Evolutionary conservation across 768 basidiomycete genomes (phyloP).

Genomic region (Suillus hirtellus): DNA sequence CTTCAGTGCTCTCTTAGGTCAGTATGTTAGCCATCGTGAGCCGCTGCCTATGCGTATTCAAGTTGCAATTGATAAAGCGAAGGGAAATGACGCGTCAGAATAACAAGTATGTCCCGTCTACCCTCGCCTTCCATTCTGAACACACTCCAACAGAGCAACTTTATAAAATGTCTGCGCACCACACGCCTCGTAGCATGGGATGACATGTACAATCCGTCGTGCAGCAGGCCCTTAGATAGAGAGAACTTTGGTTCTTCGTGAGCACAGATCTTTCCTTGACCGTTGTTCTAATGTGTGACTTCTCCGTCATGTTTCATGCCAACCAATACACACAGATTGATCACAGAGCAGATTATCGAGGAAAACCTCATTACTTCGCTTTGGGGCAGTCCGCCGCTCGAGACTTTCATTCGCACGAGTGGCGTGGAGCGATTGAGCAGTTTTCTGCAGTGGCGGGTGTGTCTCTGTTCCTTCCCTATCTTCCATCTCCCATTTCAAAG

Average conservation of each 20-base stretch:
- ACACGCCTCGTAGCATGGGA: slow-evolving; percentile 90
- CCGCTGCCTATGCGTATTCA: slow-evolving; percentile 77
- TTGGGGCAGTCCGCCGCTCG: slow-evolving; percentile 75
- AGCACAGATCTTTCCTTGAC: slow-evolving; percentile 1
- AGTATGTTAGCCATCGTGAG: slow-evolving; percentile 75
- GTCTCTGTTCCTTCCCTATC: slow-evolving; percentile 24
- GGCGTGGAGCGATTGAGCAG: slow-evolving; percentile 88
- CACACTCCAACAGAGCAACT: slow-evolving; percentile 51
- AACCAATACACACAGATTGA: not conserved
- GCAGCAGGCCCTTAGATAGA: slow-evolving; percentile 32
- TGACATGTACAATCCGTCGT: slow-evolving; percentile 56
- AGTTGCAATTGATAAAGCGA: slow-evolving; percentile 66
- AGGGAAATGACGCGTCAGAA: slow-evolving; percentile 74
- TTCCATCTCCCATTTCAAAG: slow-evolving; percentile 34
- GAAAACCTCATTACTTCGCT: slow-evolving; percentile 63
- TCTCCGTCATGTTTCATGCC: not conserved
- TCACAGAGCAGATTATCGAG: slow-evolving; percentile 28
- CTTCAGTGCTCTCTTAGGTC: not conserved
- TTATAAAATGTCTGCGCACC: slow-evolving; percentile 90
- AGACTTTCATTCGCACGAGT: slow-evolving; percentile 88
- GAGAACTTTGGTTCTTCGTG: slow-evolving; percentile 31
- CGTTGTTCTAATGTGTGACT: slow-evolving; percentile 7
- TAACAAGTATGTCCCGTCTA: slow-evolving; percentile 47
- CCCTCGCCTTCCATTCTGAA: not conserved
- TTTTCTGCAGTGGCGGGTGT: slow-evolving; percentile 94